Conservation (phyloP, 2,329 filamentous ascomycete species). For the Achaetomium macrosporum region DNA sequence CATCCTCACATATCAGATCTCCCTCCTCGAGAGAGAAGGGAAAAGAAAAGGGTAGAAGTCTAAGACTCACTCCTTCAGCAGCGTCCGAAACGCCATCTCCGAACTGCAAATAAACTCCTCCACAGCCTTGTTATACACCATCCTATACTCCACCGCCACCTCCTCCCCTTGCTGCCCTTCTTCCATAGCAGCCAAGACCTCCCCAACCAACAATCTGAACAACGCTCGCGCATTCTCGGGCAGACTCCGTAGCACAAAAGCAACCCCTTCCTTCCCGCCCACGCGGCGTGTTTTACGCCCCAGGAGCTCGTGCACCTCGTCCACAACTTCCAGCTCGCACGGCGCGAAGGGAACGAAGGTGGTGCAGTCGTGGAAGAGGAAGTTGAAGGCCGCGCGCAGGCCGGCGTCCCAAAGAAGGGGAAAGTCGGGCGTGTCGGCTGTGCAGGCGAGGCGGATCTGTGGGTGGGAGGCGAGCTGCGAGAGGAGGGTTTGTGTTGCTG, state of each 20-base stretch:
- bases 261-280: conserved; percentile 85
- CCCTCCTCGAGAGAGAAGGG: not conserved
- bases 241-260: conserved; percentile 82
- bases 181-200: conserved; percentile 69
- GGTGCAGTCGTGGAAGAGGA: conserved; percentile 89
- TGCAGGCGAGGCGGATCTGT: conserved; percentile 66
- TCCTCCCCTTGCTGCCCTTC: conserved; percentile 48
- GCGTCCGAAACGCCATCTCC: conserved; percentile 88
- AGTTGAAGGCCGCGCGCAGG: conserved; percentile 74
- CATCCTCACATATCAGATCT: not conserved
- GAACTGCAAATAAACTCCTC: conserved; percentile 97
- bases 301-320: conserved; percentile 82
- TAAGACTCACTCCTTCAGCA: conserved; percentile 75
- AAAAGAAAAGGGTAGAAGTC: not conserved
- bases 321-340: conserved; percentile 74
- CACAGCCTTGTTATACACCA: conserved; percentile 89
- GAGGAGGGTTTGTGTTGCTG: conserved; percentile 64
- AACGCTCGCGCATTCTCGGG: conserved; percentile 88
- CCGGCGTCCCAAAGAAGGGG: conserved; percentile 83
- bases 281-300: conserved; percentile 73
- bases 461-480: conserved; percentile 71
- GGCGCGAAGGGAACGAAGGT: conserved; percentile 68
- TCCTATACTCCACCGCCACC: conserved; percentile 78
- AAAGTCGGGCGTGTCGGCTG: conserved; percentile 83
- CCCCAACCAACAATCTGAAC: conserved; percentile 77